phyloP scores from a whole-genome alignment of 169 alveolate species.

The Plasmodium fragile region DNA sequence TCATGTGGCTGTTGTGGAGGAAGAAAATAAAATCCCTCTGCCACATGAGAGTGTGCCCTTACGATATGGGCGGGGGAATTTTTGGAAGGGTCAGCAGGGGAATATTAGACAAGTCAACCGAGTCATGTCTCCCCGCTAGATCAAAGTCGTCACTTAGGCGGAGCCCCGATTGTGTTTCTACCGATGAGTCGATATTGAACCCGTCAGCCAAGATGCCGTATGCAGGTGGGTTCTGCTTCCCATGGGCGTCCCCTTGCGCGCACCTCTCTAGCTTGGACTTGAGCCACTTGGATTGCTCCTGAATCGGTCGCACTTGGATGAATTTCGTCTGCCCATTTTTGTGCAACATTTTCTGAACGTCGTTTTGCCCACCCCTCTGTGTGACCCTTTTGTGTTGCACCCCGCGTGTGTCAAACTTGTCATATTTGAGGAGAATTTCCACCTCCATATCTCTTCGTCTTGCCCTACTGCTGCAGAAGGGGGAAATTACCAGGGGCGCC shows the following conservation, averaged over 20 bases:
- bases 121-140: not conserved
- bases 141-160: not conserved
- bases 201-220: not conserved
- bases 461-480: slow-evolving; percentile 18
- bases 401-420: not conserved
- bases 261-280: not conserved
- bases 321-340: not conserved
- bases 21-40: not conserved
- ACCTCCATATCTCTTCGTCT: not conserved
- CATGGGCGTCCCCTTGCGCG: not conserved
- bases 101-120: slow-evolving; percentile 29
- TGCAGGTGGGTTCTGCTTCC: not conserved
- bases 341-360: not conserved
- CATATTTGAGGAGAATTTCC: slow-evolving; percentile 41
- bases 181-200: not conserved
- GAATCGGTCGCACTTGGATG: not conserved
- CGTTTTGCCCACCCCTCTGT: not conserved
- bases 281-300: not conserved
- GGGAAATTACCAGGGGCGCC: slow-evolving; percentile 20
- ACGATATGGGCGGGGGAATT: slow-evolving; percentile 69
- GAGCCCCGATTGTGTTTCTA: not conserved
- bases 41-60: not conserved
- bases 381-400: not conserved
- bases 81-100: slow-evolving; percentile 47
- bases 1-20: not conserved